phyloP scores from a whole-genome alignment of 305 asterid species.

The Rubia balearica region DNA sequence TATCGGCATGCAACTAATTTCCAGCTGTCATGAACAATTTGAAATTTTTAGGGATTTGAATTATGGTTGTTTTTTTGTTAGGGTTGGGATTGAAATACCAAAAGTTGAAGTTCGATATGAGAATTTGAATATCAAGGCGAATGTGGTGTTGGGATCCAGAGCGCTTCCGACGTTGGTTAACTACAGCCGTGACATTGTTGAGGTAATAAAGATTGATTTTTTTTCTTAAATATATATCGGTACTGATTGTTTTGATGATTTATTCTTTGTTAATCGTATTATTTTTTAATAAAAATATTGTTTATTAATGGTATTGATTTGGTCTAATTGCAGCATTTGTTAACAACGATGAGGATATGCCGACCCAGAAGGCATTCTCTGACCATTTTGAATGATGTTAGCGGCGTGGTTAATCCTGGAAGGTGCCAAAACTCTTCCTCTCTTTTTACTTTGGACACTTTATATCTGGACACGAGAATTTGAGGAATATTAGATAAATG shows the following conservation, averaged over 20 bases:
- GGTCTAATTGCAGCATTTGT: slow-evolving; percentile 31
- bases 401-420: slow-evolving; percentile 61
- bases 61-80: background rate
- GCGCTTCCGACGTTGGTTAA: slow-evolving; percentile 71
- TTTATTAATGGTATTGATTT: background rate
- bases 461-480: too few species aligned
- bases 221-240: background rate
- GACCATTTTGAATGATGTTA: slow-evolving; percentile 45
- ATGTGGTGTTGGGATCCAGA: slow-evolving; percentile 54
- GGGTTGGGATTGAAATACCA: slow-evolving; percentile 56
- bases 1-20: too few species aligned
- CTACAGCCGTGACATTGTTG: slow-evolving; percentile 47
- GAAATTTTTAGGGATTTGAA: background rate
- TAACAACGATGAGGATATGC: slow-evolving; percentile 37
- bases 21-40: too few species aligned
- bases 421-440: slow-evolving; percentile 29
- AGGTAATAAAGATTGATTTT: slow-evolving; percentile 32
- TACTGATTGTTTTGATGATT: background rate
- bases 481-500: too few species aligned
- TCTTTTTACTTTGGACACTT: too few species aligned
- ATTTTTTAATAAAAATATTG: background rate
- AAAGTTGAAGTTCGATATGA: slow-evolving; percentile 63
- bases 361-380: slow-evolving; percentile 40
- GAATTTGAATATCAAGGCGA: slow-evolving; percentile 44
- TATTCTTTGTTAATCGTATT: background rate